These are phyloP conservation scores for Pythium sukuiense DNA, from an alignment of 352 stramenopile genomes.

Conservation along the genomic window DNA sequence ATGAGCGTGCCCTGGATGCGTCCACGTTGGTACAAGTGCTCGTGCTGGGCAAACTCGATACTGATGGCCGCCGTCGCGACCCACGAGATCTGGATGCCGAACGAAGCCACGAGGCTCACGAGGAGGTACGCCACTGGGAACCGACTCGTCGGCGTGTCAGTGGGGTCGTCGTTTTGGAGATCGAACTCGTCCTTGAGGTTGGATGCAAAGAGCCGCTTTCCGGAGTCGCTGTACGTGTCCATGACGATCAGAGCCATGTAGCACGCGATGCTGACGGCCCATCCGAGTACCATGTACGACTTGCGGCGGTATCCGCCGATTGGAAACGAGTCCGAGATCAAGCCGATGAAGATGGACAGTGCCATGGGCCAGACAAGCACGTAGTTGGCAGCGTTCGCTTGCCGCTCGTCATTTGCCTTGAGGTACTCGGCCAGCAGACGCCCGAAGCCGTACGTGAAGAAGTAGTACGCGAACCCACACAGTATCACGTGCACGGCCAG, in stretches of 20 bases:
- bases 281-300: constrained; percentile 75
- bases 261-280: constrained; percentile 19
- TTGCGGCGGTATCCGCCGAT: constrained; percentile 69
- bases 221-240: constrained; percentile 6
- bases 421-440: constrained; percentile 25
- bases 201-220: neutral
- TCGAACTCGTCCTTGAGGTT: neutral
- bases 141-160: neutral
- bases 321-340: constrained; percentile 63
- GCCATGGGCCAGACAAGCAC: constrained; percentile 47
- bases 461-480: constrained; percentile 25
- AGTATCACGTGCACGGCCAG: constrained; percentile 19
- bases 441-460: constrained; percentile 26
- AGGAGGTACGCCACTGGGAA: neutral
- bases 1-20: constrained; percentile 13
- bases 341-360: constrained; percentile 67
- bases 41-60: constrained; percentile 27
- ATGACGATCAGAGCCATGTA: constrained; percentile 17
- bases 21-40: constrained; percentile 16
- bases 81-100: constrained; percentile 20
- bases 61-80: constrained; percentile 6
- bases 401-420: constrained; percentile 11
- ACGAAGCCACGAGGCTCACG: constrained; percentile 3
- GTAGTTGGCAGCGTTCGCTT: constrained; percentile 25
- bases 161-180: too few relatives aligned